These are phyloP conservation scores for Mycena vitilis DNA, from an alignment of 768 basidiomycete genomes.

Conservation along the genomic window DNA sequence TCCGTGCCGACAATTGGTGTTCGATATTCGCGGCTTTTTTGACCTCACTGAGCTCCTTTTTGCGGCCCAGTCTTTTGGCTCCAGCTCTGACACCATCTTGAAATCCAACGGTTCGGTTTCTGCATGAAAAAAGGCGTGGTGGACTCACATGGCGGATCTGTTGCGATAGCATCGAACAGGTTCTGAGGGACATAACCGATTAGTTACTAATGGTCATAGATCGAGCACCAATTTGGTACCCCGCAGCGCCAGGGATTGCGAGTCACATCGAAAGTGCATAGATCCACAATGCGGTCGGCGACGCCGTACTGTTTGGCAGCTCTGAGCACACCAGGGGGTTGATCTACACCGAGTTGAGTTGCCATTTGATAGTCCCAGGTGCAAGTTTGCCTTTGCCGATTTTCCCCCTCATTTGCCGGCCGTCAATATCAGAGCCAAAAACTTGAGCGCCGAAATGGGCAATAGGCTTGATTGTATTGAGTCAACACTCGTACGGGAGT, in stretches of 20 bases:
- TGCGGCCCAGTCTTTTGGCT: conserved; percentile 83
- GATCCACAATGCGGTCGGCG: conserved; percentile 77
- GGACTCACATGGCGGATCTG: conserved; percentile 90
- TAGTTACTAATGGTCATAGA: no score
- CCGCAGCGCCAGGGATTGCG: conserved; percentile 90
- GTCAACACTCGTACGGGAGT: conserved; percentile 7
- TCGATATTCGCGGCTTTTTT: conserved; percentile 52
- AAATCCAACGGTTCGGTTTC: background rate
- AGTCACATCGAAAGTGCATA: conserved; percentile 94
- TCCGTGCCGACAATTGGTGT: conserved; percentile 52
- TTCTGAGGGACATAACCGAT: conserved; percentile 34
- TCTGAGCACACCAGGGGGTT: conserved; percentile 76
- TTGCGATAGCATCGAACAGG: conserved; percentile 93
- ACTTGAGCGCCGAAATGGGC: conserved; percentile 90
- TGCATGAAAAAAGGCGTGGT: background rate
- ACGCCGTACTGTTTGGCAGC: conserved; percentile 90
- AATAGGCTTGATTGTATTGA: conserved; percentile 65
- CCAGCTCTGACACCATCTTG: conserved; percentile 93
- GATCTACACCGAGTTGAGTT: conserved; percentile 42
- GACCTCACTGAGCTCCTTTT: conserved; percentile 57
- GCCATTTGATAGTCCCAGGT: background rate
- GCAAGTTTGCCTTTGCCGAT: conserved; percentile 82
- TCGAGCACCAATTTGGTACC: conserved; percentile 38
- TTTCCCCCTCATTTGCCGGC: conserved; percentile 96
- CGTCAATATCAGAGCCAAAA: conserved; percentile 96